Evolutionary conservation across 768 basidiomycete genomes (phyloP).

Genomic region (Leccinum aurantiacum): DNA sequence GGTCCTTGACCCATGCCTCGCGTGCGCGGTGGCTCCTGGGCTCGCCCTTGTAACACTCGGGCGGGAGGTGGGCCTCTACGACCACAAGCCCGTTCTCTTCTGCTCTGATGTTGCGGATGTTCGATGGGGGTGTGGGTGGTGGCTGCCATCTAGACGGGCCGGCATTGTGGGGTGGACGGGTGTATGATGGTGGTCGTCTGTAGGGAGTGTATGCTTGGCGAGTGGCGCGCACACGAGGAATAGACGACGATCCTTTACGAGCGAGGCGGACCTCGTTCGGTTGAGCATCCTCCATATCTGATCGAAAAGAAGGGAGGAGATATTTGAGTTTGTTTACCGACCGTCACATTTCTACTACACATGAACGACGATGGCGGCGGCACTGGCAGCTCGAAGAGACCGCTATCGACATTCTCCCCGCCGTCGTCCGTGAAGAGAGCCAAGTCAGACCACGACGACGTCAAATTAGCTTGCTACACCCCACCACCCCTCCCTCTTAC

Average conservation of each 20-base stretch:
- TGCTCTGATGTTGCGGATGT: background rate
- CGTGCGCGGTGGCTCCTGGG: constrained; percentile 8
- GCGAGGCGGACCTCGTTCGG: constrained; percentile 39
- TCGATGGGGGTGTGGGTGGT: background rate
- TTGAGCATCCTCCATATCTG: constrained; percentile 37
- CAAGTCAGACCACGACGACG: constrained; percentile 19
- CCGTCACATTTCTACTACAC: constrained; percentile 1
- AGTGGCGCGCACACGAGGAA: constrained; percentile 29
- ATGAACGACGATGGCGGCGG: constrained; percentile 16
- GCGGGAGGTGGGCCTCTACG: constrained; percentile 9
- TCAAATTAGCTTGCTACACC: background rate
- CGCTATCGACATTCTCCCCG: constrained; percentile 5
- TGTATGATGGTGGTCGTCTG: background rate
- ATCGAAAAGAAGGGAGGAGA: background rate
- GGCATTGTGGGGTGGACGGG: background rate
- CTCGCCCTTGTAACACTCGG: constrained; percentile 14
- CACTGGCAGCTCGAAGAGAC: constrained; percentile 15
- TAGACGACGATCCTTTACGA: constrained; percentile 31
- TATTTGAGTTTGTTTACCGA: constrained; percentile 28
- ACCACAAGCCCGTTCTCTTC: constrained; percentile 6
- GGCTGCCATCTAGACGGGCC: constrained; percentile 2
- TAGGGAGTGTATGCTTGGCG: background rate
- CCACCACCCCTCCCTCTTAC: constrained; percentile 20
- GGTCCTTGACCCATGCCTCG: constrained; percentile 16
- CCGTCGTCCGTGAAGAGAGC: constrained; percentile 18